phyloP scores from a whole-genome alignment of 495 filamentous ascomycete species.

The Daldinia loculata region DNA sequence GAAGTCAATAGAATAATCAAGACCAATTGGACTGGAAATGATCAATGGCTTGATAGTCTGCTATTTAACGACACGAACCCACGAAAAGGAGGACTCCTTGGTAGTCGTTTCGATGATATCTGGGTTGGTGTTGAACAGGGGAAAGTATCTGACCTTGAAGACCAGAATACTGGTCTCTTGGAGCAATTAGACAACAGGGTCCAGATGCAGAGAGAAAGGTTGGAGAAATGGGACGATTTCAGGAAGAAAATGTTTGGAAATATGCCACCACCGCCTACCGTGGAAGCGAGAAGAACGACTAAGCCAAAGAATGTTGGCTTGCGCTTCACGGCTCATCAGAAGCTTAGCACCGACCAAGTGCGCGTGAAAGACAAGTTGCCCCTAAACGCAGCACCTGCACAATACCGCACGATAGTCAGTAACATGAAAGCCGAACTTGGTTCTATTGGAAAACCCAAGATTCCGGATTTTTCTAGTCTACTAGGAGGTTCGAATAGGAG shows the following conservation, averaged over 20 bases:
- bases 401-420: constrained; percentile 56
- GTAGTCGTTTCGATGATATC: constrained; percentile 69
- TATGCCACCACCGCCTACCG: constrained; percentile 35
- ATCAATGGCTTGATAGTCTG: constrained; percentile 72
- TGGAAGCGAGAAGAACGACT: constrained; percentile 26
- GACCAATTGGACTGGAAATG: constrained; percentile 78
- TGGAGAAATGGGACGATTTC: constrained; percentile 78
- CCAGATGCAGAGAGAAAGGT: constrained; percentile 65
- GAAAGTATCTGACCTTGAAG: constrained; percentile 59
- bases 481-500: constrained; percentile 17
- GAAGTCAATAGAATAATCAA: constrained; percentile 62
- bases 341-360: constrained; percentile 44
- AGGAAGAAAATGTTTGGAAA: constrained; percentile 58
- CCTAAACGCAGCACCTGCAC: constrained; percentile 35
- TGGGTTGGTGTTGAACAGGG: constrained; percentile 69
- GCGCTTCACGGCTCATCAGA: constrained; percentile 59
- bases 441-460: constrained; percentile 40
- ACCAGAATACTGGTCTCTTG: constrained; percentile 58
- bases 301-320: constrained; percentile 56
- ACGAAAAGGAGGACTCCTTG: constrained; percentile 69
- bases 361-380: constrained; percentile 14
- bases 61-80: constrained; percentile 69
- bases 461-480: constrained; percentile 36
- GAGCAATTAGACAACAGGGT: constrained; percentile 71
- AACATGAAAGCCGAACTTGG: constrained; percentile 54